These are phyloP conservation scores for Candida maltosa DNA, from an alignment of 805 yeast species.

Conservation along the genomic window DNA sequence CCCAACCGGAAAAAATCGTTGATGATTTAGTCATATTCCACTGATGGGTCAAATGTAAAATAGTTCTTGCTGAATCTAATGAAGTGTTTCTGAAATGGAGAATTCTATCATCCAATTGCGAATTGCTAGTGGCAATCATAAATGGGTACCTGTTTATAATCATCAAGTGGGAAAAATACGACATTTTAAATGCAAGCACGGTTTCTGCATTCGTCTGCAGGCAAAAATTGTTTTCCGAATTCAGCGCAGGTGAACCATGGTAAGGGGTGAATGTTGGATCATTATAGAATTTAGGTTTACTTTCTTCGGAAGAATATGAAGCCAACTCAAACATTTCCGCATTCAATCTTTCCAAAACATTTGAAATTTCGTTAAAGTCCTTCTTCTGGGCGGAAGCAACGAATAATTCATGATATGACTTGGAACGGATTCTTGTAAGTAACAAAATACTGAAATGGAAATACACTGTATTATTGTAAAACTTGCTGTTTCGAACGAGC, in stretches of 20 bases:
- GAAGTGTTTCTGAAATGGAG: constrained; percentile 25
- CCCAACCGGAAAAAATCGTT: constrained; percentile 28
- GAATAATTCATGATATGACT: constrained; percentile 28
- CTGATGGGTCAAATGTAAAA: constrained; percentile 22
- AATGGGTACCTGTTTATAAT: constrained; percentile 33
- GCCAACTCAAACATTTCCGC: constrained; percentile 24
- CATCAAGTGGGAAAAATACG: constrained; percentile 34
- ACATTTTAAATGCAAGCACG: constrained; percentile 21
- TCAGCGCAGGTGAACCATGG: neutral
- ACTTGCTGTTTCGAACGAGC: neutral
- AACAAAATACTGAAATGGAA: constrained; percentile 6
- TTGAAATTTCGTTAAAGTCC: constrained; percentile 16
- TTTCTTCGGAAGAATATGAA: constrained; percentile 12
- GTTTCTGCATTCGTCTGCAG: constrained; percentile 9
- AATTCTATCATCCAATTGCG: constrained; percentile 16
- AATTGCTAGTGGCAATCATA: constrained; percentile 10
- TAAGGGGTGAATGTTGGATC: constrained; percentile 26
- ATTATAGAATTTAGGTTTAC: constrained; percentile 28
- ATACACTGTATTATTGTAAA: constrained; percentile 2
- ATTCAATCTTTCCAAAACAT: constrained; percentile 23
- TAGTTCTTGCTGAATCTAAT: constrained; percentile 35
- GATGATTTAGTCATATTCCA: constrained; percentile 17
- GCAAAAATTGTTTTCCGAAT: no score
- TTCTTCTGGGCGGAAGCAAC: constrained; percentile 23
- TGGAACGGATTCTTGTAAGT: constrained; percentile 25